phyloP scores from a whole-genome alignment of 768 basidiomycete genomes.

The Dendrothele bispora region DNA sequence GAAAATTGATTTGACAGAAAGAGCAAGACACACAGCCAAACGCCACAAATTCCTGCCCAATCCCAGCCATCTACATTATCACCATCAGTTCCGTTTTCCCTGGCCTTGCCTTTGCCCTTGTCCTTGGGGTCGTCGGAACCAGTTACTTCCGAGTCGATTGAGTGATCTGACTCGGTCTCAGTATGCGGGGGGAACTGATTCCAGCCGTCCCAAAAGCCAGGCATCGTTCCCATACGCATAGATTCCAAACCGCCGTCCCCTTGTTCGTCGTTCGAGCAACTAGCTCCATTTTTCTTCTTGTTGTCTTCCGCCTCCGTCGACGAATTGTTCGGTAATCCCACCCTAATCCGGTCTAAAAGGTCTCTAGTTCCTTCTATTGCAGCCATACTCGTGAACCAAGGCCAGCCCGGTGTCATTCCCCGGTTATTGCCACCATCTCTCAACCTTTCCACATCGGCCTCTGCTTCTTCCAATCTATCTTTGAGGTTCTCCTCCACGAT shows the following conservation, averaged over 20 bases:
- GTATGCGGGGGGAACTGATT: constrained; percentile 11
- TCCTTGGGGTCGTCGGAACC: background rate
- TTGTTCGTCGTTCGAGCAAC: background rate
- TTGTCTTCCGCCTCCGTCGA: background rate
- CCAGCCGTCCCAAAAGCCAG: constrained; percentile 38
- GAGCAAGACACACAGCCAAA: constrained; percentile 45
- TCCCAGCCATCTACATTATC: constrained; percentile 45
- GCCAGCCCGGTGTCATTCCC: constrained; percentile 1
- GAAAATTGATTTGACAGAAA: background rate
- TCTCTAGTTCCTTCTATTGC: constrained; percentile 6
- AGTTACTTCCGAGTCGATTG: background rate
- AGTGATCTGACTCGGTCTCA: constrained; percentile 10
- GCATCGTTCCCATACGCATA: constrained; percentile 38
- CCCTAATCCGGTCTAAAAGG: constrained; percentile 2
- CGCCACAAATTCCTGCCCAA: constrained; percentile 56
- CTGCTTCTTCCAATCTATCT: constrained; percentile 28
- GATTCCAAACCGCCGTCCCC: constrained; percentile 27
- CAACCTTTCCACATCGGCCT: constrained; percentile 16
- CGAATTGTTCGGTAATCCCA: background rate
- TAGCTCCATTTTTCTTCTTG: background rate
- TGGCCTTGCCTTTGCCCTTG: constrained; percentile 19
- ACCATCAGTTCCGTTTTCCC: constrained; percentile 10
- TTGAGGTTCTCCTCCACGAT: constrained; percentile 53
- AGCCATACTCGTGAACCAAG: constrained; percentile 3
- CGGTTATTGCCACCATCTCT: background rate